Evolutionary conservation across 805 yeast species (phyloP).

Genomic region (Yamadazyma tumulicola): DNA sequence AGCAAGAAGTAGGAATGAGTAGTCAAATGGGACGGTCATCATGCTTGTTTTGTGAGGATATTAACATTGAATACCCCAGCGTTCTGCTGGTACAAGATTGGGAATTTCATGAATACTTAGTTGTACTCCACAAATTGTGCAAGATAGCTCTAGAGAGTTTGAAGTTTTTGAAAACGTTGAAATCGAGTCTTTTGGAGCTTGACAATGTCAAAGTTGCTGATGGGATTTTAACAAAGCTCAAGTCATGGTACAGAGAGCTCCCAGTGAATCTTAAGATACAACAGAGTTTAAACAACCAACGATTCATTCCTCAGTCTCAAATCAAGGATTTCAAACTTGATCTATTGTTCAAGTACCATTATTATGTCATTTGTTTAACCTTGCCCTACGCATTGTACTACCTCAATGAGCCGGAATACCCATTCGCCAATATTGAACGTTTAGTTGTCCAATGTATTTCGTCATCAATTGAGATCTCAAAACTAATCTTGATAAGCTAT

Average conservation of each 20-base stretch:
- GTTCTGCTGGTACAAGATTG: background rate
- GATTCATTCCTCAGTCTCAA: background rate
- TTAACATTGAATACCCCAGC: constrained; percentile 4
- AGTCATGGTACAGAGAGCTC: background rate
- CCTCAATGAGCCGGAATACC: background rate
- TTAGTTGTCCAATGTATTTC: background rate
- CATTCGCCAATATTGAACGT: too few relatives aligned
- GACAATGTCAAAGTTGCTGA: background rate
- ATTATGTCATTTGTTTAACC: constrained; percentile 5
- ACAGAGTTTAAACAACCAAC: background rate
- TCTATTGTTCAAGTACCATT: constrained; percentile 4
- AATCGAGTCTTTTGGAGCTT: background rate
- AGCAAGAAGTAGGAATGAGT: constrained; percentile 25
- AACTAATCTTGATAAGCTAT: background rate
- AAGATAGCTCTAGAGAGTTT: background rate
- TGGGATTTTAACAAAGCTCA: background rate
- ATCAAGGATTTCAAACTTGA: constrained; percentile 1
- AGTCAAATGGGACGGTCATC: constrained; percentile 10
- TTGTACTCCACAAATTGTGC: background rate
- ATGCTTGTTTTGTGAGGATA: constrained; percentile 4
- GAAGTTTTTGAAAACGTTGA: background rate
- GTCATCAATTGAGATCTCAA: constrained; percentile 3
- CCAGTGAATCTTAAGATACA: background rate
- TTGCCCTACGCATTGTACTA: constrained; percentile 5
- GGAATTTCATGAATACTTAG: background rate